Evolutionary conservation across 768 basidiomycete species (phyloP).

Genomic region (Clitopilus hobsonii): DNA sequence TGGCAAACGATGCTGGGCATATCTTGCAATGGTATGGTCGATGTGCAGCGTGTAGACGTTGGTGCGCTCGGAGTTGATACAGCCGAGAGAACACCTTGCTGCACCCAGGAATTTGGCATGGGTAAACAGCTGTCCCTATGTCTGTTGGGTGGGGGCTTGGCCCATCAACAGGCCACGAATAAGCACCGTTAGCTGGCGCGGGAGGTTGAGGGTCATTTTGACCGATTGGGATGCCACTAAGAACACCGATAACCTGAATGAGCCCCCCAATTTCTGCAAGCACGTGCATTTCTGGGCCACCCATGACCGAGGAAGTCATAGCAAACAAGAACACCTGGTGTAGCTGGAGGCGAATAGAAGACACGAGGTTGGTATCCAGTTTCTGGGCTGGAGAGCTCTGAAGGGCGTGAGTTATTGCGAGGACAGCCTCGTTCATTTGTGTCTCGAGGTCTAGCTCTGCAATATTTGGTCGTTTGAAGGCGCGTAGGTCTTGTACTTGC

Average conservation of each 20-base stretch:
- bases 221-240: constrained; percentile 72
- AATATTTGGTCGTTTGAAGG: constrained; percentile 41
- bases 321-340: constrained; percentile 79
- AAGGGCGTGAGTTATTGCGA: constrained; percentile 48
- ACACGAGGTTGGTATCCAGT: constrained; percentile 53
- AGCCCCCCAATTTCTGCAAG: constrained; percentile 78
- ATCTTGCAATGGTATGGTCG: constrained; percentile 60
- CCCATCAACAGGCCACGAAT: constrained; percentile 29
- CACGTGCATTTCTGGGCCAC: constrained; percentile 47
- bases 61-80: constrained; percentile 67
- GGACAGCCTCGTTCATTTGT: constrained; percentile 59
- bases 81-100: constrained; percentile 66
- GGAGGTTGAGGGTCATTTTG: constrained; percentile 27
- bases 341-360: constrained; percentile 67
- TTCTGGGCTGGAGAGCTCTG: constrained; percentile 32
- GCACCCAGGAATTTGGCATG: constrained; percentile 65
- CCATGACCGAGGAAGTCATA: constrained; percentile 59
- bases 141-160: constrained; percentile 29
- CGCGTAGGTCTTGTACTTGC: constrained; percentile 22
- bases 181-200: constrained; percentile 21
- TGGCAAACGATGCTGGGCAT: constrained; percentile 73
- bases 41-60: constrained; percentile 58
- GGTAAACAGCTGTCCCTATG: constrained; percentile 75
- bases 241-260: constrained; percentile 77
- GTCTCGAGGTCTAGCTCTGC: constrained; percentile 44